Evolutionary conservation across 2,329 filamentous ascomycete species (phyloP).

Genomic region (Penicillium sumatraense): DNA sequence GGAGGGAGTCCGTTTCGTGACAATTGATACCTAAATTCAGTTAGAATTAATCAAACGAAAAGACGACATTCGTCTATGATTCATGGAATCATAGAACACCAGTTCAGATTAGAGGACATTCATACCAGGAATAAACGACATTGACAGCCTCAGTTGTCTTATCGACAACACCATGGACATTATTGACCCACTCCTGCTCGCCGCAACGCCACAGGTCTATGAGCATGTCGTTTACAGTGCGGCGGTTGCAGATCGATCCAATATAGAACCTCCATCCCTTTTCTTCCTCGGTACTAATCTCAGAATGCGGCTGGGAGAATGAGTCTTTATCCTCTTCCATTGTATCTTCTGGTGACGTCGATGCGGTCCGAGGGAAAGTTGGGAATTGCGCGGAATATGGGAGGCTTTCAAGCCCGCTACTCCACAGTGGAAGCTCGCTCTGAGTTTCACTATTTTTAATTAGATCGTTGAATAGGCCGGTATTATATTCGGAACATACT

Average conservation of each 20-base stretch:
- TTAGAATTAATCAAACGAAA: not conserved
- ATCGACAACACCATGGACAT: conserved; percentile 19
- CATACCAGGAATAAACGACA: conserved; percentile 26
- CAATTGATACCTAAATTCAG: conserved; percentile 22
- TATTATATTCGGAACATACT: conserved; percentile 13
- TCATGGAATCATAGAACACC: too few relatives aligned
- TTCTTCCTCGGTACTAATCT: conserved; percentile 22
- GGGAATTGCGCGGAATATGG: conserved; percentile 27
- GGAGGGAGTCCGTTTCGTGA: conserved; percentile 9
- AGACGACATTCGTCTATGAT: too few relatives aligned
- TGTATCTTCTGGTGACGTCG: conserved; percentile 13
- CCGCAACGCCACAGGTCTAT: conserved; percentile 27
- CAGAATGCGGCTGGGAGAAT: not conserved
- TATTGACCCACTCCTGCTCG: conserved; percentile 23
- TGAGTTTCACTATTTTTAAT: conserved; percentile 24
- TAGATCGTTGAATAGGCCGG: not conserved
- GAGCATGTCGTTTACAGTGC: conserved; percentile 28
- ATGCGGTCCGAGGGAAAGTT: conserved; percentile 13
- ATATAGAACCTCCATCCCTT: conserved; percentile 30
- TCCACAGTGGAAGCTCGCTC: conserved; percentile 28
- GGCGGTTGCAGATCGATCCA: conserved; percentile 27
- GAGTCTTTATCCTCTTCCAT: conserved; percentile 15
- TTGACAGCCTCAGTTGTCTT: conserved; percentile 18
- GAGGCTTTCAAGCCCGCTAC: conserved; percentile 25
- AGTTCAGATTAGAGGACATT: not conserved